Conservation (phyloP, 179 eudicot species). For the Actinidia chinensis region DNA sequence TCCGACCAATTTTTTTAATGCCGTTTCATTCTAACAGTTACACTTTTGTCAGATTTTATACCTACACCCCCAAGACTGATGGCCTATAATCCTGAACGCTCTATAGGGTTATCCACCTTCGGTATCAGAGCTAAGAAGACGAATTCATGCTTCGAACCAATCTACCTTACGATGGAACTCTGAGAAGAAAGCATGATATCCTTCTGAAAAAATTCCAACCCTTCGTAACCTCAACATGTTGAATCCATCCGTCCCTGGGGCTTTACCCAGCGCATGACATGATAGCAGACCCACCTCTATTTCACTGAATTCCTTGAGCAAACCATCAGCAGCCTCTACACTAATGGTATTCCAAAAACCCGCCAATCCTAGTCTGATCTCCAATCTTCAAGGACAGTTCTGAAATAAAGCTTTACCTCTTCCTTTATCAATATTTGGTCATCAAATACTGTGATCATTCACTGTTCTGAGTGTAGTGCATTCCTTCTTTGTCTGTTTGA, state of each 20-base stretch:
- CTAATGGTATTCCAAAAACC: neutral
- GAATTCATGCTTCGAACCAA: neutral
- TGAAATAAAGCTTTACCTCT: neutral
- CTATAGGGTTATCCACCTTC: neutral
- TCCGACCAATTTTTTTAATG: neutral
- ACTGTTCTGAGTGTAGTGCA: neutral
- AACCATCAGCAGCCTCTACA: neutral
- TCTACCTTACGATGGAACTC: neutral
- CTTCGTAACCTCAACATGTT: neutral
- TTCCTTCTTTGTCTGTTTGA: neutral
- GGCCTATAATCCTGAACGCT: neutral
- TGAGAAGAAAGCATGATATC: neutral
- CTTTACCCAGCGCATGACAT: neutral
- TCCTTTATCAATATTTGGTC: neutral
- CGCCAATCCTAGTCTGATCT: neutral
- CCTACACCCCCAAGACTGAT: neutral
- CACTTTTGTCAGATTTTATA: neutral
- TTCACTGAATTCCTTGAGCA: neutral
- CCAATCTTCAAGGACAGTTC: neutral
- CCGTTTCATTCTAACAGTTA: neutral
- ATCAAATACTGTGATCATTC: neutral
- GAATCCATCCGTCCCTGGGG: neutral
- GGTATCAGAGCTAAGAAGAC: neutral
- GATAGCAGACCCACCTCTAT: neutral
- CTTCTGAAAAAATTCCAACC: neutral